Evolutionary conservation across 352 stramenopile genomes (phyloP), one percentile per base, ranked within the genome.

Genomic region (Phytophthora rubi): DNA sequence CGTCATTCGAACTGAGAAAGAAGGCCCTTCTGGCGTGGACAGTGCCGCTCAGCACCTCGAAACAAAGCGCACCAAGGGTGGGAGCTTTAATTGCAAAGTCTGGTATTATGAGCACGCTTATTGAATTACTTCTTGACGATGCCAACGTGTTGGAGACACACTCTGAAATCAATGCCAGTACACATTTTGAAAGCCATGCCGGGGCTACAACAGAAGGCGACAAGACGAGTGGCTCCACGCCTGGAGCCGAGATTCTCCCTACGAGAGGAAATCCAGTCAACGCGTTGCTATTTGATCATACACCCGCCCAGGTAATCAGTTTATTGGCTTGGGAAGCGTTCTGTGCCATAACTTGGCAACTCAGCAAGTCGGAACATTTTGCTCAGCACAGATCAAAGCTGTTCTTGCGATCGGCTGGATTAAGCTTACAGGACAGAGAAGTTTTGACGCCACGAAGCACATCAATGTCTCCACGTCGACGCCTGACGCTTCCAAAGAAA

Each of bases 11-110:
- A 5, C 47, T 91, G 52, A 86, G 86, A 59, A 73, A 79, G 47
- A 81, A 77, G 33, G 75, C 81, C 0, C 66, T 91, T 15, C 26
- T 85, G n/a, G 51, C 62, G 0, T 91, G 83, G 83, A 59, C 65
- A 39, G 57, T 81, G 8, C 70, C 73, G 39, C 45, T 78, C 28
- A 53, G 54, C 23, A 16, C 32, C 3, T 48, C 53, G 13, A 63
- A 69, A 32, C 16, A 49, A 35, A 56, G 44, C n/a, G 37, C n/a
- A 51, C 1, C 45, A 0, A 62, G 53, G 15, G 35, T 57, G 1
- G 62, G 70, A 13, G 62, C 18, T 28, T 62, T 79, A 21, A 73
- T 79, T 57, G 63, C 64, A 45, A 75, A 77, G n/a, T 65, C 75
- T 9, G 68, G 71, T 9, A 66, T 82, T 35, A 53, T 79, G 55